A percentile compares a stretch with the other conserved stretches of the same genome.
These are phyloP conservation scores for Tetragonia tetragonoides DNA, from an alignment of 148 eudicot species.

Conservation along the genomic window DNA sequence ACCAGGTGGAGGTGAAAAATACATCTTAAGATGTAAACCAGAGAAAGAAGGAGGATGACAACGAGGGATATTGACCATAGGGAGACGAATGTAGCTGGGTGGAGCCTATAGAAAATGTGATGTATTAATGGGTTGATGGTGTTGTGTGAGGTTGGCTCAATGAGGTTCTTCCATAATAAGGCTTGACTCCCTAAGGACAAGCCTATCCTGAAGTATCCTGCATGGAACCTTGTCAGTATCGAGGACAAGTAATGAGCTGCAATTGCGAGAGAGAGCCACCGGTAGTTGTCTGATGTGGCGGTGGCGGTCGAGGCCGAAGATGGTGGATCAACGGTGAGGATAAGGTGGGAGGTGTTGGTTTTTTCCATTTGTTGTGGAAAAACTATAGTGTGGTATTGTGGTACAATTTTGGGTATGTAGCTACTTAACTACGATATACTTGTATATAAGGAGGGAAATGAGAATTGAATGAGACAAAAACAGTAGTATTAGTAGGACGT, in stretches of 20 bases:
- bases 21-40: constrained; percentile 32
- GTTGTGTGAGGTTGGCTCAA: constrained; percentile 19
- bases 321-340: background rate
- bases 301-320: background rate
- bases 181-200: constrained; percentile 47
- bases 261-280: background rate
- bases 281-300: background rate
- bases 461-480: background rate
- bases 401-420: no score
- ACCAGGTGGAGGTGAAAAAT: constrained; percentile 35
- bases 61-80: constrained; percentile 38
- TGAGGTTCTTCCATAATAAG: constrained; percentile 43
- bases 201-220: constrained; percentile 42
- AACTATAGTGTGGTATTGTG: no score
- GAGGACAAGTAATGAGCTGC: background rate
- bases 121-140: constrained; percentile 14
- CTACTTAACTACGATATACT: no score
- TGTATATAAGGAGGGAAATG: background rate
- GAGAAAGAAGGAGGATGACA: constrained; percentile 14
- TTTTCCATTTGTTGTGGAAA: constrained; percentile 1
- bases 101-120: constrained; percentile 21
- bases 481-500: no score
- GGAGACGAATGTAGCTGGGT: constrained; percentile 30
- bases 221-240: constrained; percentile 31
- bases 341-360: background rate